Evolutionary conservation across 1,284 basidiomycete genomes (phyloP), one percentile per base, ranked within the genome.

Genomic region (Retiboletus flavoniger): DNA sequence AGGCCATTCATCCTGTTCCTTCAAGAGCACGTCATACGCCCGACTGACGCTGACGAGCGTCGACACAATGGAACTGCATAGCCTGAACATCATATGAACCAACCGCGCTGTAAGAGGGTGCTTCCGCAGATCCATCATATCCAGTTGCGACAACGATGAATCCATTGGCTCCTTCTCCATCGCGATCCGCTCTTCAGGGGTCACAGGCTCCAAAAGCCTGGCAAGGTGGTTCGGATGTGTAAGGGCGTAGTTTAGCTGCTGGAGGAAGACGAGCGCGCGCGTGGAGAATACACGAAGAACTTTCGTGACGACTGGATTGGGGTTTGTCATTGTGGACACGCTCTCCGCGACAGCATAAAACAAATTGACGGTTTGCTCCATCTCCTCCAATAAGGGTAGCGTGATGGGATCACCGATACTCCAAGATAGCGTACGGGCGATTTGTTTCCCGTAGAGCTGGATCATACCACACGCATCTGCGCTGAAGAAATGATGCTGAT

Each of bases 211-310:
- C 56, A 96, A 77, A 38, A 93, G 75, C 54, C 85, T 87, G 0
- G 86, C 83, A 19, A 97, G 80, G 61, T 93, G 88, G 62, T 93
- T 89, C 7, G 95, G 94, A 72, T 97, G 95, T 1, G 91, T 89
- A 50, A 96, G 78, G 0, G 93, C 90, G 63, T 95, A 94, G 66
- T 93, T 93, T 53, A 96, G 72, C 57, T 94, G 89, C 66, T 93
- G 91, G 0, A 98, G 75, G n/a, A 95, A 80, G 35, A 81, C 73
- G 17, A 95, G 74, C 0, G 85, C 84, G 53, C 82, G 82, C 2
- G 76, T 75, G 2, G 83, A 81, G 67, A 92, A 92, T 13, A 82
- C 82, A 0, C 78, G 77, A 35, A 94, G 74, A 2, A 92, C 80
- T 58, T 83, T 81, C 51, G 78, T 77, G 29, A 83, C 77, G 3